A percentile compares a stretch with the other conserved stretches of the same genome.
Conservation (phyloP, 2,329 filamentous ascomycete genomes). For the Pseudodiploospora longispora region DNA sequence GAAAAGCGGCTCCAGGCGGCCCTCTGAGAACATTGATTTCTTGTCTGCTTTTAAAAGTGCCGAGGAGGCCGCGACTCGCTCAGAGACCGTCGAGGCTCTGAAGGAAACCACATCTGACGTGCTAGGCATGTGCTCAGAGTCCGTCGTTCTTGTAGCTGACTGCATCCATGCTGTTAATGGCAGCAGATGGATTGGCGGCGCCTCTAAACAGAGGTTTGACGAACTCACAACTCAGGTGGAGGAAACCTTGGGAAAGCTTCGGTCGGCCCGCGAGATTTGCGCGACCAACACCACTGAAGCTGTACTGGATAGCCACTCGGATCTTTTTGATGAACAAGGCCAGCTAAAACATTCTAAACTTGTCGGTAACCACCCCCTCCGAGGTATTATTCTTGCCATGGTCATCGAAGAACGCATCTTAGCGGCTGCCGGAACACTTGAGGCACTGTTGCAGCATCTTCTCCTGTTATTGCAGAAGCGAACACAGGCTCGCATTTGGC, state of each 20-base stretch:
- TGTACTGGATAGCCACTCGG: slow-evolving; percentile 29
- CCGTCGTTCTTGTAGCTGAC: slow-evolving; percentile 15
- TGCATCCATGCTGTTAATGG: slow-evolving; percentile 21
- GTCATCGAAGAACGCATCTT: slow-evolving; percentile 37
- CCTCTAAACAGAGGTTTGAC: slow-evolving; percentile 15
- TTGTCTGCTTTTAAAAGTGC: slow-evolving; percentile 29
- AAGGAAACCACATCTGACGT: slow-evolving; percentile 19
- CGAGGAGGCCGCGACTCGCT: slow-evolving; percentile 23
- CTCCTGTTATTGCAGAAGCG: slow-evolving; percentile 27
- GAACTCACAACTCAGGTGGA: slow-evolving; percentile 12
- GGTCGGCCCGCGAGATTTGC: slow-evolving; percentile 17
- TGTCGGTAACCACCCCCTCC: slow-evolving; percentile 19
- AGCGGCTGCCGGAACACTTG: slow-evolving; percentile 16
- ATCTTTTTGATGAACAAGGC: slow-evolving; percentile 34
- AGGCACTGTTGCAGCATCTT: slow-evolving; percentile 29
- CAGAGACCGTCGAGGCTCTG: slow-evolving; percentile 25
- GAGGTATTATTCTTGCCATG: slow-evolving; percentile 37
- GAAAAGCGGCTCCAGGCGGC: slow-evolving; percentile 15
- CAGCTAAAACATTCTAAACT: slow-evolving; percentile 21
- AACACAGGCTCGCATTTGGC: slow-evolving; percentile 30
- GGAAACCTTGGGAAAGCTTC: slow-evolving; percentile 19
- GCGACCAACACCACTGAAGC: slow-evolving; percentile 28
- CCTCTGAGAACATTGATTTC: slow-evolving; percentile 24
- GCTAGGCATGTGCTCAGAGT: slow-evolving; percentile 14
- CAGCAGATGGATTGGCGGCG: slow-evolving; percentile 20